A percentile compares a stretch with the other conserved stretches of the same genome.
Evolutionary conservation across 768 basidiomycete species (phyloP).

Genomic region (Lactarius sanguifluus): DNA sequence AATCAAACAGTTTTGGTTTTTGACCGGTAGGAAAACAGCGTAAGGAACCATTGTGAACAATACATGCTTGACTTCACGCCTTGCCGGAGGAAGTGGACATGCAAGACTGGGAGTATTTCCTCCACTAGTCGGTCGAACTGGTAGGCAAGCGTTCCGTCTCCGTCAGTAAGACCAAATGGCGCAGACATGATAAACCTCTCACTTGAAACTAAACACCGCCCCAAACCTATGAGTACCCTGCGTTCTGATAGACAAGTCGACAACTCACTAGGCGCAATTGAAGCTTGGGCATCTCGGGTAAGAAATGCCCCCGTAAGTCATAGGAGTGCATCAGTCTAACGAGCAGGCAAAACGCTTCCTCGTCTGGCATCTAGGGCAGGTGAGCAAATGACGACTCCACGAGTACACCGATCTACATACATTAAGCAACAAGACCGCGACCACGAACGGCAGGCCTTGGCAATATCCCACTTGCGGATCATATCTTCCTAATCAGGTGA

Average conservation of each 20-base stretch:
- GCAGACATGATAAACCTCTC: slow-evolving; percentile 3
- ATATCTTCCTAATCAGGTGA: slow-evolving; percentile 50
- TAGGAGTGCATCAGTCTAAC: slow-evolving; percentile 96
- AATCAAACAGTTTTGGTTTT: slow-evolving; percentile 28
- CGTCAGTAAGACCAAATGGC: slow-evolving; percentile 7
- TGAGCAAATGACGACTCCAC: not conserved
- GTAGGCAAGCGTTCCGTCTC: slow-evolving; percentile 19
- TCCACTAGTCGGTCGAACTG: slow-evolving; percentile 95
- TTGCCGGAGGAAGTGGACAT: slow-evolving; percentile 90
- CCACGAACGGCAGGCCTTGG: slow-evolving; percentile 95
- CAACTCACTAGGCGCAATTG: slow-evolving; percentile 80
- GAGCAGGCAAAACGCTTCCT: slow-evolving; percentile 95
- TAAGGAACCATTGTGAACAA: slow-evolving; percentile 98
- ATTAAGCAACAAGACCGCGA: slow-evolving; percentile 88
- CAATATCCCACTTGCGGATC: slow-evolving; percentile 96
- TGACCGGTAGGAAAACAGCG: slow-evolving; percentile 92
- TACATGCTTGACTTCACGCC: slow-evolving; percentile 98
- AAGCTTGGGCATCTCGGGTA: slow-evolving; percentile 99
- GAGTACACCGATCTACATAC: slow-evolving; percentile 44
- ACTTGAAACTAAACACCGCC: slow-evolving; percentile 56
- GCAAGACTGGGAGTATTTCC: slow-evolving; percentile 87
- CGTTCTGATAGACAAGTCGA: not conserved
- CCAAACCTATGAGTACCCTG: not conserved
- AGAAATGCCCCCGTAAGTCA: slow-evolving; percentile 91
- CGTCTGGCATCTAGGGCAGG: slow-evolving; percentile 88